Base-by-base conservation (phyloP, 495 filamentous ascomycete species). In the Penicillium salamii region DNA sequence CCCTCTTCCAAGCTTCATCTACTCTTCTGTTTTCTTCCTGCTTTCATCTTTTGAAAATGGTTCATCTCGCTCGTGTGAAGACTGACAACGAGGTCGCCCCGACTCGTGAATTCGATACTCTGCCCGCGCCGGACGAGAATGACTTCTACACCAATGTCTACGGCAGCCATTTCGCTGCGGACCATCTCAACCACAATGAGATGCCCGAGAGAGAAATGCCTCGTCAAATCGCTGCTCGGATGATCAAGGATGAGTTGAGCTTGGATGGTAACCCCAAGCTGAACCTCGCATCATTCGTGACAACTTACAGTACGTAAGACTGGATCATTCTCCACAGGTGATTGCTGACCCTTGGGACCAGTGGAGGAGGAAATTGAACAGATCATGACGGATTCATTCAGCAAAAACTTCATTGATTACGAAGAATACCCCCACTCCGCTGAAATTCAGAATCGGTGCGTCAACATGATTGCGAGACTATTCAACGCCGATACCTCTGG, bases 381-480 rank as follows among this genome's bases (percentile, higher is more conserved):
- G 67, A 83, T 95, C 66, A 95, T 95, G 90, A 77, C 83, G 65
- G 89, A 95, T 52, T 80, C 84, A 57, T 85, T 95, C 62, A 81
- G 85, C 64, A 95, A 95, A 72, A 95, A 95, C 77, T 95, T 95
- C 78, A 89, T 88, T 73, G 88, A 91, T 66, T 95, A 93, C 68
- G 90, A 93, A 67, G 88, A 95, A 69, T 93, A 95, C 65, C 90
- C 90, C 2, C 88, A 91, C 65, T 83, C 81, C 12, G 90, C 90
- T 37, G 88, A 93, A 55, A 93, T 95, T 64, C 90, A 95, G 65
- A 92, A 91, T 75, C 84, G 90, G 49, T 95, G 90, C 65, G 88
- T 95, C 38, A 88, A 82, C 72, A 95, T 95, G 89, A 93, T 95
- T 62, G 90, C 85, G n/a, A 80, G 88, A 29, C 78, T 95, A 35